A percentile compares a stretch with the other conserved stretches of the same genome.
These are phyloP conservation scores for Colletotrichum sidae DNA, from an alignment of 2,329 filamentous ascomycete species.

Conservation along the genomic window DNA sequence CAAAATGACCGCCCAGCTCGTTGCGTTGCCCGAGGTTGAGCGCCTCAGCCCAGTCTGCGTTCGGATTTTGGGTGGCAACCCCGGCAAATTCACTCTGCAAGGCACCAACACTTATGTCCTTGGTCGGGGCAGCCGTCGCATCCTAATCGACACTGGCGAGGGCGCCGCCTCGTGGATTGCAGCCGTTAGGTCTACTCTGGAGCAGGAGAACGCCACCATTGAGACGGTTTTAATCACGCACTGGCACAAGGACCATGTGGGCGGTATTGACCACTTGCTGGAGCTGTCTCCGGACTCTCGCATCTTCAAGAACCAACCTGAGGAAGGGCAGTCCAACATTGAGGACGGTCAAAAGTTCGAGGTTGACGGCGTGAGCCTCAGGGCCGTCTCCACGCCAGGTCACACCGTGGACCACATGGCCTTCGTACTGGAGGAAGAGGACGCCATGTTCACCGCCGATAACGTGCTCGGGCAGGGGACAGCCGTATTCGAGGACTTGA, in stretches of 20 bases:
- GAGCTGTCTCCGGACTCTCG: constrained; percentile 70
- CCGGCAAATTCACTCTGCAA: constrained; percentile 80
- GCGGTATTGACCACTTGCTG: constrained; percentile 78
- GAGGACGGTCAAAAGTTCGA: constrained; percentile 65
- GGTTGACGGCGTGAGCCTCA: constrained; percentile 73
- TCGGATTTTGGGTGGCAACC: constrained; percentile 90
- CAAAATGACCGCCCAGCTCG: constrained; percentile 71
- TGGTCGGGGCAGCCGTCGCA: constrained; percentile 76
- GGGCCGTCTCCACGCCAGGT: constrained; percentile 70
- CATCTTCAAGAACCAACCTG: constrained; percentile 75
- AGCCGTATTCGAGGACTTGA: constrained; percentile 84
- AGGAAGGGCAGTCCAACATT: constrained; percentile 59
- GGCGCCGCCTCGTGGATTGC: constrained; percentile 80
- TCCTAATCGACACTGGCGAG: constrained; percentile 92
- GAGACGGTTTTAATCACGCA: constrained; percentile 84
- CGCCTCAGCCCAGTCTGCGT: constrained; percentile 82
- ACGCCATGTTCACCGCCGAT: constrained; percentile 89
- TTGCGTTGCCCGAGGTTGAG: constrained; percentile 78
- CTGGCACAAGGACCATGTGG: constrained; percentile 90
- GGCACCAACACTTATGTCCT: constrained; percentile 96
- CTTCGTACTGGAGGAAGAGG: constrained; percentile 80
- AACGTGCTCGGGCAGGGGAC: constrained; percentile 91
- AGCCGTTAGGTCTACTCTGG: constrained; percentile 72
- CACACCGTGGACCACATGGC: constrained; percentile 87
- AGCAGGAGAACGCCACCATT: constrained; percentile 75